Evolutionary conservation across 495 filamentous ascomycete species (phyloP).

Genomic region (Aspergillus conjunctus): DNA sequence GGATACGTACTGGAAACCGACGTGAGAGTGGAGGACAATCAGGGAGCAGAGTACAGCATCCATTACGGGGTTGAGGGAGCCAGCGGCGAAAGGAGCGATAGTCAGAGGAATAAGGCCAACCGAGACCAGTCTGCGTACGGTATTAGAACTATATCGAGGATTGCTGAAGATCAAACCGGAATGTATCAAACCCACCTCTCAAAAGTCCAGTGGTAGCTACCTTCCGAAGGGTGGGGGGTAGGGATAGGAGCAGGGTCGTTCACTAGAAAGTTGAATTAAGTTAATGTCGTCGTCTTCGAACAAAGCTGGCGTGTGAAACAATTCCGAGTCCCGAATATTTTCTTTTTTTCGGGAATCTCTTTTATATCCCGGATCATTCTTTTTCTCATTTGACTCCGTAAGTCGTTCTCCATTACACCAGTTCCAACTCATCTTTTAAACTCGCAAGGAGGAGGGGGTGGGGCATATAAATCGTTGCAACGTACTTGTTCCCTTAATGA

Average conservation of each 20-base stretch:
- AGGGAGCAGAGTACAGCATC: slow-evolving; percentile 84
- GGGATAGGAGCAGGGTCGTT: slow-evolving; percentile 88
- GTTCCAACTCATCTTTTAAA: not conserved
- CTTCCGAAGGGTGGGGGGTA: slow-evolving; percentile 68
- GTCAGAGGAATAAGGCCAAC: slow-evolving; percentile 81
- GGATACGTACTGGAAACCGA: slow-evolving; percentile 76
- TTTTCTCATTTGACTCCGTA: not conserved
- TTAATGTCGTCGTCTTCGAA: slow-evolving; percentile 22
- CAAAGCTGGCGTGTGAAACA: not conserved
- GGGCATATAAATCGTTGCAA: slow-evolving; percentile 14
- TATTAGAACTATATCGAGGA: slow-evolving; percentile 7
- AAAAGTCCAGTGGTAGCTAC: slow-evolving; percentile 98
- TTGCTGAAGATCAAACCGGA: slow-evolving; percentile 14
- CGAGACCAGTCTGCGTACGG: slow-evolving; percentile 59
- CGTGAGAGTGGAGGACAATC: slow-evolving; percentile 88
- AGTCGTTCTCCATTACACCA: not conserved
- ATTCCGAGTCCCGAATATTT: not conserved
- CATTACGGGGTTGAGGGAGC: slow-evolving; percentile 83
- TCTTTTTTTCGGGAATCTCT: not conserved
- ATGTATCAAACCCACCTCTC: slow-evolving; percentile 64
- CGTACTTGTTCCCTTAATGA: slow-evolving; percentile 77
- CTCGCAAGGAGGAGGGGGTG: not conserved
- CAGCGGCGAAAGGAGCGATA: slow-evolving; percentile 87
- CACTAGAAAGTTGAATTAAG: slow-evolving; percentile 49
- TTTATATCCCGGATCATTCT: not conserved